These are phyloP conservation scores for Viridothelium virens DNA, from an alignment of 495 filamentous ascomycete species.

Conservation along the genomic window DNA sequence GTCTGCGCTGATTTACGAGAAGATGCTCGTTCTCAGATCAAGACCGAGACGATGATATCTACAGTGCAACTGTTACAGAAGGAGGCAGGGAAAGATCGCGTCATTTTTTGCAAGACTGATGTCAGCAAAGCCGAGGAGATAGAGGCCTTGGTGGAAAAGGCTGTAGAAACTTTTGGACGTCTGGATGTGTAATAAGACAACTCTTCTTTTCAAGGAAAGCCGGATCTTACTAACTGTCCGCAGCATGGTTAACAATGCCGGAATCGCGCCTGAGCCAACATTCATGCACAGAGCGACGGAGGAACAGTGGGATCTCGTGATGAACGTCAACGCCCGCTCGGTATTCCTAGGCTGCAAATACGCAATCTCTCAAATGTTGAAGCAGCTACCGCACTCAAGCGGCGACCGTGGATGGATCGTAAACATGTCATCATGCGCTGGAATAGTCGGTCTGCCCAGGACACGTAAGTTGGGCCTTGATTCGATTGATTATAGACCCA, in stretches of 20 bases:
- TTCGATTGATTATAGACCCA: neutral
- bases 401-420: conserved; percentile 28
- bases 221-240: neutral
- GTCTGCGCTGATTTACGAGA: conserved; percentile 44
- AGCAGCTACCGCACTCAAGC: conserved; percentile 24
- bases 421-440: conserved; percentile 22
- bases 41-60: conserved; percentile 23
- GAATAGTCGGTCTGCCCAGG: conserved; percentile 13
- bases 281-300: conserved; percentile 9
- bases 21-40: conserved; percentile 10
- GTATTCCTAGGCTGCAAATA: conserved; percentile 27
- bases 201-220: neutral
- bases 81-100: conserved; percentile 31
- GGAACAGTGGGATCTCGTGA: conserved; percentile 16
- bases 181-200: conserved; percentile 12
- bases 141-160: conserved; percentile 18
- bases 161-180: conserved; percentile 21
- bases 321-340: conserved; percentile 22
- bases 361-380: conserved; percentile 26
- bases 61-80: conserved; percentile 40
- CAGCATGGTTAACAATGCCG: neutral
- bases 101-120: conserved; percentile 43
- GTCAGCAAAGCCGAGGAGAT: conserved; percentile 34
- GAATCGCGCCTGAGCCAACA: neutral
- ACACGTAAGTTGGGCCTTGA: neutral